phyloP scores from a whole-genome alignment of 345 rosid species.

The Eucalyptus virginea region DNA sequence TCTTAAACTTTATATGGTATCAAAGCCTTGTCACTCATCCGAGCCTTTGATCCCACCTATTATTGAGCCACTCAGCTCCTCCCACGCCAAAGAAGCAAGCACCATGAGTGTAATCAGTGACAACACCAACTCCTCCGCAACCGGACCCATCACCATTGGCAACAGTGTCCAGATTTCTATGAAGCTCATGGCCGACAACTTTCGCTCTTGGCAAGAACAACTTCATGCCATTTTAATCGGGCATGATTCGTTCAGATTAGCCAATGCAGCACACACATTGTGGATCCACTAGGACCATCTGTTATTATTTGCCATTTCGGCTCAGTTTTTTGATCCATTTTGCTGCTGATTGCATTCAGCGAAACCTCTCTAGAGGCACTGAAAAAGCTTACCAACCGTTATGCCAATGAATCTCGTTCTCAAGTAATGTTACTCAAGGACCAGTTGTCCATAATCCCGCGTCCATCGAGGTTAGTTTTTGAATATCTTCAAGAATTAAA shows the following conservation, averaged over 20 bases:
- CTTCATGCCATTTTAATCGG: background rate
- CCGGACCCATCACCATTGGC: background rate
- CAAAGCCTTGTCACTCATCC: too few relatives aligned
- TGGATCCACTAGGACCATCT: background rate
- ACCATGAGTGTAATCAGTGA: too few relatives aligned
- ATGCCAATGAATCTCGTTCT: background rate
- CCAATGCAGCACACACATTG: background rate
- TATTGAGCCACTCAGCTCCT: too few relatives aligned
- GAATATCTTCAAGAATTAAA: too few relatives aligned
- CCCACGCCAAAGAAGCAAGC: too few relatives aligned
- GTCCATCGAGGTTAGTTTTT: background rate
- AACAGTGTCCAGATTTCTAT: background rate
- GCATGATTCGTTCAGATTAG: background rate
- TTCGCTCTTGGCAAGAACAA: background rate
- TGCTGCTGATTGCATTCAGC: background rate
- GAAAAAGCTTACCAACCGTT: background rate
- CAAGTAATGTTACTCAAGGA: background rate
- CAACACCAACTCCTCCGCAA: background rate
- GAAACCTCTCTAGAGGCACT: background rate
- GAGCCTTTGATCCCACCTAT: too few relatives aligned
- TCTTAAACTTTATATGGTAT: too few relatives aligned
- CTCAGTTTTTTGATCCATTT: fast-evolving
- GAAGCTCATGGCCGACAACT: background rate
- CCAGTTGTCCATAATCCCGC: background rate
- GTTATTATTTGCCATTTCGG: background rate